Conservation (phyloP, 140 eudicot genomes). For the Ambrosia hybrid region DNA sequence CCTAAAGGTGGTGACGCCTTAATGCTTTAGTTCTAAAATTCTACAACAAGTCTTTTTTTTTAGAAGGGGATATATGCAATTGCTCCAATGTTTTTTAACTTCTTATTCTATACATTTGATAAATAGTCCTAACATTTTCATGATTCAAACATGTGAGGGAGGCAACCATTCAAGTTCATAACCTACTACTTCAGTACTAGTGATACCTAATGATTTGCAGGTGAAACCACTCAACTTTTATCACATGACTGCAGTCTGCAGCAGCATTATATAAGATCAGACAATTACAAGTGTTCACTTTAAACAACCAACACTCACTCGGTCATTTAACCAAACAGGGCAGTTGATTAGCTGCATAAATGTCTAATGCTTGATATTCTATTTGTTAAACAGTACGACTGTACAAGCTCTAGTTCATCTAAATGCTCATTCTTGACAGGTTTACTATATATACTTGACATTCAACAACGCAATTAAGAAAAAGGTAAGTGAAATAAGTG, state of each 20-base stretch:
- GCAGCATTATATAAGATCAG: too few relatives aligned
- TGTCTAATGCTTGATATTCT: background rate
- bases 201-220: constrained; percentile 32
- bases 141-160: background rate
- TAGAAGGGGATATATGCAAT: too few relatives aligned
- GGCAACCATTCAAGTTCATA: background rate
- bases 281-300: background rate
- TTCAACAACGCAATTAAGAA: background rate
- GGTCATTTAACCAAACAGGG: constrained; percentile 2
- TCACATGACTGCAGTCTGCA: constrained; percentile 40
- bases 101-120: too few relatives aligned
- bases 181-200: background rate
- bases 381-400: background rate
- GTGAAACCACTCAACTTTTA: constrained; percentile 62
- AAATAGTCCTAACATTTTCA: too few relatives aligned
- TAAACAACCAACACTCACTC: background rate
- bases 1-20: too few relatives aligned
- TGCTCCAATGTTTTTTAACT: too few relatives aligned
- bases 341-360: background rate
- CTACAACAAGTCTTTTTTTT: too few relatives aligned
- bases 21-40: too few relatives aligned
- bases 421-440: background rate
- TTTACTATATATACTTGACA: background rate
- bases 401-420: background rate
- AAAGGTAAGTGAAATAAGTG: background rate